phyloP scores from a whole-genome alignment of 2,329 filamentous ascomycete species.

The Aureobasidium vineae region DNA sequence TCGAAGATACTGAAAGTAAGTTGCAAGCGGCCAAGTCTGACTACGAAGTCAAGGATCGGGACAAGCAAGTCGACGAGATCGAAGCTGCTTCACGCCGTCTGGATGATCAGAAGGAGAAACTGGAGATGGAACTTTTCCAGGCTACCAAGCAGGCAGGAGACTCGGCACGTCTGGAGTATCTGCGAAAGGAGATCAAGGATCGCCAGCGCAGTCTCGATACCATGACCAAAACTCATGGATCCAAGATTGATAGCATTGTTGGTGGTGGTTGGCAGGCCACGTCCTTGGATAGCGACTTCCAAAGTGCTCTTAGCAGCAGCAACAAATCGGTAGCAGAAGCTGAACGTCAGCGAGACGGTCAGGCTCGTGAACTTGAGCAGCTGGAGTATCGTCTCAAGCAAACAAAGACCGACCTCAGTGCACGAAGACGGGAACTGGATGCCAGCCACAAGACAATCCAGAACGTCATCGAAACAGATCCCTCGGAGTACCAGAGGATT shows the following conservation, averaged over 20 bases:
- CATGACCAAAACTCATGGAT: conserved; percentile 69
- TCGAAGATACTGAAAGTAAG: conserved; percentile 64
- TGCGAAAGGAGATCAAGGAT: conserved; percentile 75
- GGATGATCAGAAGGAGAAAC: conserved; percentile 68
- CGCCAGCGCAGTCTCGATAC: conserved; percentile 73
- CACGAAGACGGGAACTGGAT: conserved; percentile 62
- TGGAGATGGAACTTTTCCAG: conserved; percentile 79
- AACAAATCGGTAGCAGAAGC: conserved; percentile 60
- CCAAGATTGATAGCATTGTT: conserved; percentile 65
- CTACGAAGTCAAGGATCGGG: conserved; percentile 64
- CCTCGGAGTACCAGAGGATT: conserved; percentile 52
- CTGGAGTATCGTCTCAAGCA: conserved; percentile 70
- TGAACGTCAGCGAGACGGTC: conserved; percentile 67
- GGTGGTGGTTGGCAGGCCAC: conserved; percentile 66
- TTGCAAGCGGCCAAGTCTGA: conserved; percentile 63
- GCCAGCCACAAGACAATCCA: conserved; percentile 59
- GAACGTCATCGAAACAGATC: conserved; percentile 53
- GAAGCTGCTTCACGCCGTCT: conserved; percentile 65
- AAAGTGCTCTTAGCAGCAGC: conserved; percentile 60
- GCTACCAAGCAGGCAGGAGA: conserved; percentile 78
- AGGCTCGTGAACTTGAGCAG: conserved; percentile 71
- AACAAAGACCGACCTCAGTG: conserved; percentile 61
- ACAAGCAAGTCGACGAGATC: conserved; percentile 65
- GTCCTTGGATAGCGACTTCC: conserved; percentile 69
- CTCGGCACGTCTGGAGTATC: conserved; percentile 76